Conservation (phyloP, 352 stramenopile genomes). For the Pilasporangium apinafurcum region DNA sequence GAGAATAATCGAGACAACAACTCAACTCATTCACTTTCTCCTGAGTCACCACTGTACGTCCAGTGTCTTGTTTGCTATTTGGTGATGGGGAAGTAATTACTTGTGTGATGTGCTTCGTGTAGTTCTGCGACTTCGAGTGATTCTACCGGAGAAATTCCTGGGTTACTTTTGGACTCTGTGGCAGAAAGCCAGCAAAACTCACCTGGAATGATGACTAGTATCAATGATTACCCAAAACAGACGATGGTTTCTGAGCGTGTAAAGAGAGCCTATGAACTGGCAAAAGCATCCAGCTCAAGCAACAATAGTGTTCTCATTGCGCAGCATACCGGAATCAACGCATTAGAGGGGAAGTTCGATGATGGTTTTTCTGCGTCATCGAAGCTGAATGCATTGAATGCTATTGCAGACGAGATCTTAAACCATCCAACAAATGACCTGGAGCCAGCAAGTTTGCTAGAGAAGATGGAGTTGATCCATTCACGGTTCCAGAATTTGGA, state of each 20-base stretch:
- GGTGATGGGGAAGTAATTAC: background rate
- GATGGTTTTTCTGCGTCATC: slow-evolving; percentile 4
- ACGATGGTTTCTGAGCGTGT: slow-evolving; percentile 29
- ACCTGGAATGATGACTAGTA: background rate
- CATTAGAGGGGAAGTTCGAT: slow-evolving; percentile 1
- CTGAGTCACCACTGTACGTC: slow-evolving; percentile 3
- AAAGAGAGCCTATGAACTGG: slow-evolving; percentile 40
- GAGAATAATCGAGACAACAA: background rate
- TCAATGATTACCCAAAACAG: slow-evolving; percentile 9
- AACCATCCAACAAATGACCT: slow-evolving; percentile 10
- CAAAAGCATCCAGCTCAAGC: slow-evolving; percentile 21
- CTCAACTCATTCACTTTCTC: background rate
- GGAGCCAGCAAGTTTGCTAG: slow-evolving; percentile 23
- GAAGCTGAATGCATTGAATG: slow-evolving; percentile 15
- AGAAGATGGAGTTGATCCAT: slow-evolving; percentile 39
- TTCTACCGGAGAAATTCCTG: slow-evolving; percentile 10
- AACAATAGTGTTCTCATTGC: background rate
- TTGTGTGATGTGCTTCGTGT: background rate
- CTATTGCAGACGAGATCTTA: slow-evolving; percentile 24
- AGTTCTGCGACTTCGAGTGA: slow-evolving; percentile 30
- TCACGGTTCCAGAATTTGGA: slow-evolving; percentile 22
- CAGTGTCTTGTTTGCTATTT: background rate
- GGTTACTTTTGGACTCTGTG: background rate
- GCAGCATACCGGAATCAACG: background rate
- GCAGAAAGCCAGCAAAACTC: background rate